Evolutionary conservation across 129 eudicot genomes (phyloP).

Genomic region (Flaveria robusta): DNA sequence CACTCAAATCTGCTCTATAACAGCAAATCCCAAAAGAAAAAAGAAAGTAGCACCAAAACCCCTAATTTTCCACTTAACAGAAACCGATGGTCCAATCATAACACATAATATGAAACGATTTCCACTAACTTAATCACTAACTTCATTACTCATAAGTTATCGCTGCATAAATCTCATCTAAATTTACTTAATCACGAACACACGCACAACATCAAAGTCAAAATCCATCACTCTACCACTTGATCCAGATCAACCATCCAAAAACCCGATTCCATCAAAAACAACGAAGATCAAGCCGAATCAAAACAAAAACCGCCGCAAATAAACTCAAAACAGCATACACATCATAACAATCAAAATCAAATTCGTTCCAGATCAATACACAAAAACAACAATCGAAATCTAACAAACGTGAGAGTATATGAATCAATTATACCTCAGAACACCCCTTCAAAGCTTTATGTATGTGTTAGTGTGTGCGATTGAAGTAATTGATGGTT

Average conservation of each 20-base stretch:
- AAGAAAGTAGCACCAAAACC: no score
- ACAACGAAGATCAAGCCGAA: neutral
- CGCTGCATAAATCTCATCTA: neutral
- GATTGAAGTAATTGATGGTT: neutral
- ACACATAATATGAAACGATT: slow-evolving; percentile 5
- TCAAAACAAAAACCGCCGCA: neutral
- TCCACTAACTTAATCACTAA: neutral
- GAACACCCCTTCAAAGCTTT: slow-evolving; percentile 35
- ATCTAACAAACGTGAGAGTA: neutral
- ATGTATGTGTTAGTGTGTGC: slow-evolving; percentile 1
- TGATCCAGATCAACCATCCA: neutral
- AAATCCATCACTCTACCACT: neutral
- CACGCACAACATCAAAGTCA: slow-evolving; percentile 14
- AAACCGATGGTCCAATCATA: neutral
- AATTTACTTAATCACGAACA: neutral
- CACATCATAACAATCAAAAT: neutral
- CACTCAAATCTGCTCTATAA: neutral
- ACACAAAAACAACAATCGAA: slow-evolving; percentile 6
- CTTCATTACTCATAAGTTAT: neutral
- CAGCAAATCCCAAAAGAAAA: neutral
- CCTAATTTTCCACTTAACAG: slow-evolving; percentile 1
- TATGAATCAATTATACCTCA: slow-evolving; percentile 26
- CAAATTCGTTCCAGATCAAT: slow-evolving; percentile 8
- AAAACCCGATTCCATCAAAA: no score
- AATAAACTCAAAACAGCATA: neutral